A percentile compares a stretch with the other conserved stretches of the same genome.
Conservation (phyloP, 2,329 filamentous ascomycete genomes). For the Epicoccum sorghinum region DNA sequence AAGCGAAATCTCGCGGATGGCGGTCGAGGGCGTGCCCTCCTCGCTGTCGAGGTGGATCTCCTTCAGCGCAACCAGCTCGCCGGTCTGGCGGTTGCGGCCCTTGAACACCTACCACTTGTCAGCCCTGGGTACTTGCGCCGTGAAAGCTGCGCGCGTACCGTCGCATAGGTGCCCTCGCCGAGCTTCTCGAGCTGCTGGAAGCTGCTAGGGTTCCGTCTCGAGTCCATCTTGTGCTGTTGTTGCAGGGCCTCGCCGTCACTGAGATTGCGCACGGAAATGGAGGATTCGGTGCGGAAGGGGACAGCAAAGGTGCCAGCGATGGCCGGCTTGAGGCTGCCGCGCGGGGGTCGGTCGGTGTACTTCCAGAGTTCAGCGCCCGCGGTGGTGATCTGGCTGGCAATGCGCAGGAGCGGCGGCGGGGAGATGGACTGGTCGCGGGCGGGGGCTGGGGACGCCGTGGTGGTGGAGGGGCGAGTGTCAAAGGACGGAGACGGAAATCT, state of each 20-base stretch:
- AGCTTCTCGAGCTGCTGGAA: conserved; percentile 99
- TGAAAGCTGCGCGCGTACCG: conserved; percentile 59
- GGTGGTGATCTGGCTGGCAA: conserved; percentile 55
- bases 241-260: conserved; percentile 44
- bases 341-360: conserved; percentile 54
- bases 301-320: conserved; percentile 57
- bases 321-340: conserved; percentile 53
- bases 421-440: conserved; percentile 30
- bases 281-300: conserved; percentile 57
- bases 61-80: conserved; percentile 94
- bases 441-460: conserved; percentile 33
- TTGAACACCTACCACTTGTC: conserved; percentile 82
- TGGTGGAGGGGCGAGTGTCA: neutral
- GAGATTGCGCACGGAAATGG: conserved; percentile 56
- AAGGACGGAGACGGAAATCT: neutral
- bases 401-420: conserved; percentile 44
- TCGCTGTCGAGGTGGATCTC: conserved; percentile 99
- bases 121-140: conserved; percentile 11
- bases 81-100: conserved; percentile 94
- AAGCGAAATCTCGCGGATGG: conserved; percentile 96
- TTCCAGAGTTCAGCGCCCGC: conserved; percentile 58
- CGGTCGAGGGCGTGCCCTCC: conserved; percentile 95
- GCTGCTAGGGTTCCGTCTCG: conserved; percentile 89
- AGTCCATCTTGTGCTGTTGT: conserved; percentile 70
- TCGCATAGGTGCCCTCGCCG: conserved; percentile 98